Evolutionary conservation across 495 filamentous ascomycete species (phyloP), one percentile per base, ranked within the genome.

Genomic region (Oleoguttula mirabilis): DNA sequence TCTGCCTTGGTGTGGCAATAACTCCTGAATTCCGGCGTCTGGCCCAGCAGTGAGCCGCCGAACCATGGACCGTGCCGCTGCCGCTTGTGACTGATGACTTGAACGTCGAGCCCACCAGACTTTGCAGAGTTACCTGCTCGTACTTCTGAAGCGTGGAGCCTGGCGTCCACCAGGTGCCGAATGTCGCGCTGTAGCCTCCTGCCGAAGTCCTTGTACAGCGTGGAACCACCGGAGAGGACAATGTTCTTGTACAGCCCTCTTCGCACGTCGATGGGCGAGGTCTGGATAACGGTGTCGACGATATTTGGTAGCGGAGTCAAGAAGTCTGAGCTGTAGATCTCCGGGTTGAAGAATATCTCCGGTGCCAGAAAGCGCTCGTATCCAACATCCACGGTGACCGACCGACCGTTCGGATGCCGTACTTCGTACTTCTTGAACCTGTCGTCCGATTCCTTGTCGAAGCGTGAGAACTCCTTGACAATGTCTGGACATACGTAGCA

Each of bases 161-260:
- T 79, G 39, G 78, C 84, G 59, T 98, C 88, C 23, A 95, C 90
- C 25, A 96, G 69, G 56, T 94, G 82, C 57, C 84, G 81, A 65
- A 98, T 96, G 57, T 96, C 92, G 52, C 90, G 78, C 63, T 98
- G 90, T 66, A 98, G 69, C 56, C 90, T 76, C 41, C 90, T 77
- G 17, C 90, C 90, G 61, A 98, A 98, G 63, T 94, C 85, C 66
- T 94, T 92, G 71, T 94, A 98, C 41, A 98, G 69, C 10, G 90
- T 98, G 40, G 86, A 94, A 41, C 90, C 90, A 51, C 90, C 90
- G 6, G 88, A 95, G 24, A 98, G 71, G 4, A 98, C 90, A 65
- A 98, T 98, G 63, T 98, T 98, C 79, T 98, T 98, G 71, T 98
- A 98, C 5, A 98, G 75, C 17, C 90, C 90, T 63, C 90, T 72